phyloP scores from a whole-genome alignment of 768 basidiomycete species.

The Rhodotorula taiwanensis region DNA sequence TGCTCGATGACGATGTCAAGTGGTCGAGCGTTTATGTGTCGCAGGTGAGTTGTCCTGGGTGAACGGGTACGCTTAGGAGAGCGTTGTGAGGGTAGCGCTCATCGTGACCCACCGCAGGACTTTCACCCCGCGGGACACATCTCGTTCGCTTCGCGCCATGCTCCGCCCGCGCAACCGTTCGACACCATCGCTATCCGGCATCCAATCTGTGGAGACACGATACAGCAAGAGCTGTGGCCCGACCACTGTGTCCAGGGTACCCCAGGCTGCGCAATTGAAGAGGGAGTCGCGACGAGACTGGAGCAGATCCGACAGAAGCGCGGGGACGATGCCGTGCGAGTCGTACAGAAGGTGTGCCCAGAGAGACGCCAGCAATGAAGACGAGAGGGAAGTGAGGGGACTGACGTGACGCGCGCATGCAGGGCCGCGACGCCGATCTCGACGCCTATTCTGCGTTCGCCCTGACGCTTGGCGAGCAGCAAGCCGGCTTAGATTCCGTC shows the following conservation, averaged over 20 bases:
- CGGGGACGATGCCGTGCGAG: slow-evolving; percentile 25
- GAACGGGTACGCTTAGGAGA: too few species aligned
- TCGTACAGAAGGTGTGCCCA: slow-evolving; percentile 43
- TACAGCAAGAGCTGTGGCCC: slow-evolving; percentile 67
- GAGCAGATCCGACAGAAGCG: slow-evolving; percentile 44
- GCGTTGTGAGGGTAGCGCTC: too few species aligned
- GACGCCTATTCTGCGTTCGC: slow-evolving; percentile 78
- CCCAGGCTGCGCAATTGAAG: slow-evolving; percentile 58
- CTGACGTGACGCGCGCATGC: neutral
- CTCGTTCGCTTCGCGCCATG: slow-evolving; percentile 60
- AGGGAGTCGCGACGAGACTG: slow-evolving; percentile 52
- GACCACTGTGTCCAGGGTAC: slow-evolving; percentile 63
- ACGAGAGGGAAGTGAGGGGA: too few species aligned
- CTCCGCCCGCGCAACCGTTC: slow-evolving; percentile 48
- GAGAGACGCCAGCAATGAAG: too few species aligned
- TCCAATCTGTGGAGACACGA: slow-evolving; percentile 34
- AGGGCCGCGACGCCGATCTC: slow-evolving; percentile 55
- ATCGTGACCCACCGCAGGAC: slow-evolving; percentile 40
- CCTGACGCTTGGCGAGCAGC: slow-evolving; percentile 24
- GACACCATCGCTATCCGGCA: slow-evolving; percentile 43
- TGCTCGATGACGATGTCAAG: slow-evolving; percentile 49
- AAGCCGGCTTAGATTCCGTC: neutral
- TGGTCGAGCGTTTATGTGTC: slow-evolving; percentile 48
- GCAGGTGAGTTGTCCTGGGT: slow-evolving; percentile 40
- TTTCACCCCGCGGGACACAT: slow-evolving; percentile 55